A percentile compares a stretch with the other conserved stretches of the same genome.
phyloP scores from a whole-genome alignment of 2,329 filamentous ascomycete genomes.

The Tolypocladium tropicale region DNA sequence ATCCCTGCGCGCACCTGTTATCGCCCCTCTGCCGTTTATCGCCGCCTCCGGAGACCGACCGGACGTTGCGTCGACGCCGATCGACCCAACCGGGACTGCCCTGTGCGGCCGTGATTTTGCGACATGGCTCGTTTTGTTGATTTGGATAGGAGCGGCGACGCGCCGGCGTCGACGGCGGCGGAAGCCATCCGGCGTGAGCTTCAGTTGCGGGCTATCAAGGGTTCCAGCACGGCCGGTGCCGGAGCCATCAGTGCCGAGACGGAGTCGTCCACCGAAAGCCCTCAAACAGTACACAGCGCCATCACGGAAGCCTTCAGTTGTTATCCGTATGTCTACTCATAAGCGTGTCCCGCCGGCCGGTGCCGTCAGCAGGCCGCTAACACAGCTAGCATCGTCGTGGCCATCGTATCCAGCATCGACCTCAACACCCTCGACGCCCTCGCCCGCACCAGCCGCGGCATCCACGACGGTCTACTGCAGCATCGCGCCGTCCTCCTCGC shows the following conservation, averaged over 20 bases:
- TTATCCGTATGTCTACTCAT: constrained; percentile 19
- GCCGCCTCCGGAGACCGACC: background rate
- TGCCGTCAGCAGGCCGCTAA: background rate
- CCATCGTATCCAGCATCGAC: constrained; percentile 69
- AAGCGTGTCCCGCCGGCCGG: background rate
- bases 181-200: constrained; percentile 1
- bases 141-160: constrained; percentile 7
- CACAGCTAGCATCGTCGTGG: constrained; percentile 56
- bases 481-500: constrained; percentile 64
- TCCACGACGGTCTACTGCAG: constrained; percentile 68
- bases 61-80: background rate
- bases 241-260: background rate
- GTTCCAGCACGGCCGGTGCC: background rate
- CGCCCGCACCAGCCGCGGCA: constrained; percentile 69
- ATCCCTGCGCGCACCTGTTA: background rate
- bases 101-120: background rate
- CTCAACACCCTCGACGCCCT: constrained; percentile 80
- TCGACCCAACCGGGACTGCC: background rate
- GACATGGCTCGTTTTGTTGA: constrained; percentile 14
- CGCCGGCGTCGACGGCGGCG: constrained; percentile 2
- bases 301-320: constrained; percentile 22
- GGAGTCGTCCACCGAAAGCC: background rate
- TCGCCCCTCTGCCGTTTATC: background rate
- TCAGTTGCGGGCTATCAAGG: background rate
- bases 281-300: constrained; percentile 6